Evolutionary conservation across 1,139 yeast genomes (phyloP).

Genomic region (Blastobotrys illinoisensis): DNA sequence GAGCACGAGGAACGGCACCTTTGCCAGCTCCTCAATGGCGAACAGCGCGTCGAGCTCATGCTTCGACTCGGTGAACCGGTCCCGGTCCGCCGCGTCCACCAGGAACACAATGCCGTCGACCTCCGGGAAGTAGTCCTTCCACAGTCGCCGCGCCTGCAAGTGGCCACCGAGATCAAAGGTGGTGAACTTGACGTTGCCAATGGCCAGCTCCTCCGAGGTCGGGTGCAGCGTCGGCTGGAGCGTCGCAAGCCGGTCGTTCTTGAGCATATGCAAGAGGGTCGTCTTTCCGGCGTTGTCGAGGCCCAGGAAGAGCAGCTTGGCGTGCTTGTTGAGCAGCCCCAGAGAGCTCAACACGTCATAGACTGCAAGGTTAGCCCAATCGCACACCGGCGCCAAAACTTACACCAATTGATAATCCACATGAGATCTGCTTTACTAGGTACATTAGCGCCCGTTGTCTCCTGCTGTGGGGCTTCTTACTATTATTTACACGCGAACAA

Average conservation of each 20-base stretch:
- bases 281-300: conserved; percentile 99
- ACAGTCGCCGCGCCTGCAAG: conserved; percentile 95
- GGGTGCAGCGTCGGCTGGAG: conserved; percentile 98
- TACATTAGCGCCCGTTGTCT: background rate
- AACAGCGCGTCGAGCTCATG: conserved; percentile 91
- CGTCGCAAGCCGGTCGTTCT: conserved; percentile 95
- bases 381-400: conserved; percentile 26
- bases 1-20: conserved; percentile 86
- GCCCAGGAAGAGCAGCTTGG: conserved; percentile 90
- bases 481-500: background rate
- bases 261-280: conserved; percentile 91
- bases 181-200: conserved; percentile 93
- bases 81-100: conserved; percentile 96
- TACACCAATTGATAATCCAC: conserved; percentile 59
- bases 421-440: conserved; percentile 23
- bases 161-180: conserved; percentile 99
- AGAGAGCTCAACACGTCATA: conserved; percentile 90
- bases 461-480: background rate
- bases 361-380: conserved; percentile 36
- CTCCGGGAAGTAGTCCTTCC: conserved; percentile 99
- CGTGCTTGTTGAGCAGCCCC: conserved; percentile 97
- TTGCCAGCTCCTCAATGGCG: conserved; percentile 81
- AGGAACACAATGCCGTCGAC: conserved; percentile 95
- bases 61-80: conserved; percentile 89
- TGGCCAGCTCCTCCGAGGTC: conserved; percentile 92